Conservation (phyloP, 768 basidiomycete genomes). For the Lactifluus subvellereus region DNA sequence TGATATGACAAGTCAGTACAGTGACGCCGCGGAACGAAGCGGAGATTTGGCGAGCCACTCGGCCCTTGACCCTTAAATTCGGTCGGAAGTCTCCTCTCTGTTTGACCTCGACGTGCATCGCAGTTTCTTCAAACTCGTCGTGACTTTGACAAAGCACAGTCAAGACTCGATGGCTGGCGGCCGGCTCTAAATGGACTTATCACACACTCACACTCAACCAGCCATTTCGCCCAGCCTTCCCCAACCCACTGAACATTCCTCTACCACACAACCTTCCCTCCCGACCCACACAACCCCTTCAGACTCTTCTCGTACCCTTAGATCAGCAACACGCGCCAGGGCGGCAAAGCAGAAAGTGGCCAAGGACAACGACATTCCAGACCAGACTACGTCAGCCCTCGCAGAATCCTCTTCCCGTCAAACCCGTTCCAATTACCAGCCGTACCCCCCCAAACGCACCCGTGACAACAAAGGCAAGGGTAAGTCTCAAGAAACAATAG, state of each 20-base stretch:
- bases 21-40: neutral
- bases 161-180: constrained; percentile 72
- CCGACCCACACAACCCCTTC: constrained; percentile 35
- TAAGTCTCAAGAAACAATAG: constrained; percentile 69
- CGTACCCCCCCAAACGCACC: constrained; percentile 21
- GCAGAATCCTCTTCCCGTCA: constrained; percentile 22
- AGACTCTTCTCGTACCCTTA: constrained; percentile 50
- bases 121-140: neutral
- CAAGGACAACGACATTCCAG: constrained; percentile 28
- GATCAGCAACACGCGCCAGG: constrained; percentile 51
- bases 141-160: neutral
- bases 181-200: constrained; percentile 90
- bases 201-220: constrained; percentile 64
- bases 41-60: constrained; percentile 18
- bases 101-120: neutral
- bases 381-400: constrained; percentile 20
- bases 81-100: neutral
- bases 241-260: constrained; percentile 39
- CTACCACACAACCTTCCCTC: constrained; percentile 35
- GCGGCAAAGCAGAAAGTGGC: constrained; percentile 29
- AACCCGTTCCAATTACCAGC: constrained; percentile 21
- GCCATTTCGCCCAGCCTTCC: constrained; percentile 42
- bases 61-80: constrained; percentile 11
- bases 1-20: no score
- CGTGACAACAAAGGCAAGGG: constrained; percentile 37